phyloP scores from a whole-genome alignment of 768 basidiomycete species.

The Xerocomellus intermedius region DNA sequence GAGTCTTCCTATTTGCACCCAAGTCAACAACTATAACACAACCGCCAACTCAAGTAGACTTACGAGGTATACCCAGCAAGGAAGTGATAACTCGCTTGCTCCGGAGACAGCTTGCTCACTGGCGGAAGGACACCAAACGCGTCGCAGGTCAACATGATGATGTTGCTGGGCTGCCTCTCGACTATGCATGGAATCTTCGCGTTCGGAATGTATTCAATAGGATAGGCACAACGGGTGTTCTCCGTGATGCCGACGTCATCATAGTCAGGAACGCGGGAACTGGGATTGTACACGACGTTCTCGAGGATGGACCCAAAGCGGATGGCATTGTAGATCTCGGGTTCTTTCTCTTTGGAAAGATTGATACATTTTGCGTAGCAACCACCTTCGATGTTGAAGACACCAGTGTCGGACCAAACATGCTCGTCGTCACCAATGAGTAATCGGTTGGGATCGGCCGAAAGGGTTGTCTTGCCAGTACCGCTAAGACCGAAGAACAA shows the following conservation, averaged over 20 bases:
- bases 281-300: conserved; percentile 95
- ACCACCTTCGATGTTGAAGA: conserved; percentile 99
- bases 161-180: conserved; percentile 85
- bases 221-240: conserved; percentile 99
- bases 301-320: conserved; percentile 95
- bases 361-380: conserved; percentile 99
- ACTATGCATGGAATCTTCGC: conserved; percentile 92
- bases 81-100: conserved; percentile 98
- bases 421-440: conserved; percentile 99
- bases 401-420: conserved; percentile 98
- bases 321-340: conserved; percentile 96
- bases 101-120: conserved; percentile 86
- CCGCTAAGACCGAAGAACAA: conserved; percentile 99
- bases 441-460: conserved; percentile 89
- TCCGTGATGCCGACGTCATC: conserved; percentile 97
- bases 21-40: conserved; percentile 10
- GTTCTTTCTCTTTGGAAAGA: conserved; percentile 95
- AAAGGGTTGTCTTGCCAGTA: conserved; percentile 98
- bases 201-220: conserved; percentile 96
- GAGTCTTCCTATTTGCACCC: conserved; percentile 70
- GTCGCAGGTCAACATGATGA: conserved; percentile 97
- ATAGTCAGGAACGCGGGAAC: conserved; percentile 83
- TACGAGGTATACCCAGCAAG: conserved; percentile 94
- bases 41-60: conserved; percentile 26
- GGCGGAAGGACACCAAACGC: conserved; percentile 98